These are phyloP conservation scores for Colletotrichum sp. DNA, from an alignment of 2,329 filamentous ascomycete species.

Conservation along the genomic window DNA sequence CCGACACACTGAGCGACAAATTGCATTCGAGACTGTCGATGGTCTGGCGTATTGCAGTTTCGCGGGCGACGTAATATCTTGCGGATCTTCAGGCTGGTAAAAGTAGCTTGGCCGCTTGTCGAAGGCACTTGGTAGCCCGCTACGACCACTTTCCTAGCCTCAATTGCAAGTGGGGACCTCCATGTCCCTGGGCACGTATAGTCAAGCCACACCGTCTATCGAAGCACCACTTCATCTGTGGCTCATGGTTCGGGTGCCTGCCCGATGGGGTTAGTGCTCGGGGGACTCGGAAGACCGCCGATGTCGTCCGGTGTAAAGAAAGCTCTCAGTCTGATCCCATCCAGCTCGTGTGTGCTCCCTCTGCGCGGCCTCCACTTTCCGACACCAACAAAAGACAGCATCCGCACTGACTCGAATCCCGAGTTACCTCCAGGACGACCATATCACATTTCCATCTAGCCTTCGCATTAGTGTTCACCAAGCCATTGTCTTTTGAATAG, in stretches of 20 bases:
- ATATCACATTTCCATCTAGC: background rate
- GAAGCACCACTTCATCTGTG: background rate
- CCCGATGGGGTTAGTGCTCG: background rate
- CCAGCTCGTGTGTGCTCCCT: background rate
- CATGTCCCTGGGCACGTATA: background rate
- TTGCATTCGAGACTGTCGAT: background rate
- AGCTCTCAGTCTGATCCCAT: background rate
- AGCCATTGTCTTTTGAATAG: background rate
- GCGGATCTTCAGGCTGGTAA: background rate
- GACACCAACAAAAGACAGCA: background rate
- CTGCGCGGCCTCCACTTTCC: slow-evolving; percentile 9
- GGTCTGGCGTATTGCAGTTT: background rate
- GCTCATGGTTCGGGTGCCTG: background rate
- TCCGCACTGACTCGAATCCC: slow-evolving; percentile 9
- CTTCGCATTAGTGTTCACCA: background rate
- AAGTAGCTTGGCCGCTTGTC: background rate
- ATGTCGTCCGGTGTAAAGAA: slow-evolving; percentile 14
- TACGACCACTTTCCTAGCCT: slow-evolving; percentile 1
- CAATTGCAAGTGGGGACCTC: background rate
- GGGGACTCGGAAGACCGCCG: background rate
- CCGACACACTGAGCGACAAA: background rate
- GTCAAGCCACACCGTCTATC: background rate
- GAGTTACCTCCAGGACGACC: slow-evolving; percentile 10
- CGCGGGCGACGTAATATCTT: background rate
- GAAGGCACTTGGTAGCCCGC: background rate